Base-by-base conservation (phyloP, 371 early-diverging fungal genomes). In the Basidiobolus meristosporus region DNA sequence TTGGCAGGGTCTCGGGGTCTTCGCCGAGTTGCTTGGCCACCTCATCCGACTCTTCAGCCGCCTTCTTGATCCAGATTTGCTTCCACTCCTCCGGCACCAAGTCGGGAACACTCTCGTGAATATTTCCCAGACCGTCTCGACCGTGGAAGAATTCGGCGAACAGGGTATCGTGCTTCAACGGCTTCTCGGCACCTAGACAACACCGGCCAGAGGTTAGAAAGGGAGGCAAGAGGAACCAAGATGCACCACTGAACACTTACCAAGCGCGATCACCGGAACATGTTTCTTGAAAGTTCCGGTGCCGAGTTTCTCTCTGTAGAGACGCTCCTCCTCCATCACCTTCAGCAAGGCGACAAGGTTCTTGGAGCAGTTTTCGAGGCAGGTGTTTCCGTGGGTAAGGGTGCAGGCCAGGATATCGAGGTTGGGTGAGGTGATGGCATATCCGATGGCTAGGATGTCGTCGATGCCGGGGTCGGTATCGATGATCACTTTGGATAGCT, bases 71-170 rank as follows among this genome's bases (percentile, higher is more conserved):
- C 19, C 10, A 10, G 7, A 14, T 34, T 38, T 6, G n/a, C 31
- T 29, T 18, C 15, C 33, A 33, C 12, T 5, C 4, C 7, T 37
- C 44, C 16, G 36, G 47, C 46, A 7, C 46, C 16, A 2, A 52
- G n/a, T n/a, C n/a, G n/a, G n/a, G n/a, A n/a, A n/a, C n/a, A n/a
- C n/a, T n/a, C n/a, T n/a, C n/a, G n/a, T 39, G 23, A 41, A 68
- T 45, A 14, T 50, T 44, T 6, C 67, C 68, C 5, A 71, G 31
- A 1, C 72, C 68, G 41, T 68, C 68, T 1, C 44, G 38, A 7
- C 67, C 67, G 48, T 68, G 67, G 40, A 65, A 62, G 36, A 63
- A 50, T 7, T 57, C 54, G 0, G 64, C 67, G 36, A 47, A 50
- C 0, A 46, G 39, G 6, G 42, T 34, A 3, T 40, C 30, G 17